Evolutionary conservation across 768 basidiomycete genomes (phyloP), one percentile per base, ranked within the genome.

Genomic region (Mycena albidolilacea): DNA sequence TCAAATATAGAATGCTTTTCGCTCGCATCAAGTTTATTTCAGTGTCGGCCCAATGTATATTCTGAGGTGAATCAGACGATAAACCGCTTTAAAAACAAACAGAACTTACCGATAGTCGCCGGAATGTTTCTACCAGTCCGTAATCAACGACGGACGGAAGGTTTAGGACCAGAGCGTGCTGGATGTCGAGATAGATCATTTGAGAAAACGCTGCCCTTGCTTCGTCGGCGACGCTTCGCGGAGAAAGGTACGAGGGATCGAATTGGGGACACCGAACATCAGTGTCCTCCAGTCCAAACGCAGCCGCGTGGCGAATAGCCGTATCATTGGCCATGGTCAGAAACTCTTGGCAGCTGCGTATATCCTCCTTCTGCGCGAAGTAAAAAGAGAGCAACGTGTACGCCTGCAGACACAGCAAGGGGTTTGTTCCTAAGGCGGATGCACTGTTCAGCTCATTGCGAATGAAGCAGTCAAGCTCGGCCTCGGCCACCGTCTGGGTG

Each of bases 171-270:
- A 72, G 19, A 14, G 7, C n/a, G 14, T n/a, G 23, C 3, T 30
- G 19, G 14, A 70, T 23, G 54, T 72, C 68, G 37, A 72, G 21
- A 21, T 21, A 69, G 0, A 75, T 39, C 41, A 75, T n/a, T n/a
- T 67, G 60, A 0, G 68, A 52, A 48, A 75, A 66, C 10, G 48
- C 71, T 0, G 75, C 71, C 17, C 75, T 48, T 17, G 48, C 64
- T 50, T 75, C 75, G 21, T 69, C 71, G 12, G 52, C 44, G 39
- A 57, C 39, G 48, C 15, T 63, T 7, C 43, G 70, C 12, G 74
- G 70, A 19, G 74, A 59, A 41, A 75, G 70, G 60, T 64, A 70
- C n/a, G 74, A 75, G 8, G 39, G 15, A n/a, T 71, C 74, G 59
- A 75, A 69, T 35, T 54, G n/a, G 21, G 74, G 74, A 14, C 14